Evolutionary conservation across 352 stramenopile genomes (phyloP).

Genomic region (Pythium pyrilobum): DNA sequence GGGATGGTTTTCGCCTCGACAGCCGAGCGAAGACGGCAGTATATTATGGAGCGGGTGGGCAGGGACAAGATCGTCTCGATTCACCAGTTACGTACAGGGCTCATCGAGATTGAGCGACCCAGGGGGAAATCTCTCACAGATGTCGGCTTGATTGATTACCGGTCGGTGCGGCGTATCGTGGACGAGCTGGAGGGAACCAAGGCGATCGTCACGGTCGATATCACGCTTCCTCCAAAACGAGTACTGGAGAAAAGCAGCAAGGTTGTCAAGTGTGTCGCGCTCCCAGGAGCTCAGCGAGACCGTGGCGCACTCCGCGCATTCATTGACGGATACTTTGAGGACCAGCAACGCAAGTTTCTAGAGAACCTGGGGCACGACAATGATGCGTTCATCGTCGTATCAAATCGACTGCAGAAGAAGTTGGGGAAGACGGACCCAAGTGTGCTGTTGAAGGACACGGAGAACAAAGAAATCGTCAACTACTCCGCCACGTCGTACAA

Average conservation of each 20-base stretch:
- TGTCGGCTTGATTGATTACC: slow-evolving; percentile 46
- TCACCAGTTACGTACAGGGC: slow-evolving; percentile 48
- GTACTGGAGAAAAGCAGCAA: slow-evolving; percentile 58
- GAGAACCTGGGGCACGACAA: slow-evolving; percentile 47
- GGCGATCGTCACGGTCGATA: slow-evolving; percentile 50
- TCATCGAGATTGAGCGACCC: slow-evolving; percentile 47
- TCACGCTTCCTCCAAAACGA: slow-evolving; percentile 59
- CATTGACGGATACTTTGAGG: slow-evolving; percentile 55
- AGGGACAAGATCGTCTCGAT: slow-evolving; percentile 65
- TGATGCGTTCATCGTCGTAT: slow-evolving; percentile 60
- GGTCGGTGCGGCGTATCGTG: slow-evolving; percentile 60
- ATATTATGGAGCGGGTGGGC: slow-evolving; percentile 50
- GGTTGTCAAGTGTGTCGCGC: slow-evolving; percentile 62
- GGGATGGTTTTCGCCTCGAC: slow-evolving; percentile 53
- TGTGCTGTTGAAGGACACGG: slow-evolving; percentile 19
- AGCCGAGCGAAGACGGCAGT: slow-evolving; percentile 40
- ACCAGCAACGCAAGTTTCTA: slow-evolving; percentile 60
- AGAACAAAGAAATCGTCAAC: slow-evolving; percentile 51
- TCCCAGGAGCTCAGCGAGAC: slow-evolving; percentile 45
- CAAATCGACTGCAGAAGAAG: slow-evolving; percentile 27
- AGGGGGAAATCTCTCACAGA: slow-evolving; percentile 14
- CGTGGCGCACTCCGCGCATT: slow-evolving; percentile 46
- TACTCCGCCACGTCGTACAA: slow-evolving; percentile 67
- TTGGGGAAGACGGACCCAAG: slow-evolving; percentile 9
- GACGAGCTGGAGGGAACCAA: slow-evolving; percentile 51